Conservation (phyloP, 2,329 filamentous ascomycete species). For the Diaporthe aspalathi region DNA sequence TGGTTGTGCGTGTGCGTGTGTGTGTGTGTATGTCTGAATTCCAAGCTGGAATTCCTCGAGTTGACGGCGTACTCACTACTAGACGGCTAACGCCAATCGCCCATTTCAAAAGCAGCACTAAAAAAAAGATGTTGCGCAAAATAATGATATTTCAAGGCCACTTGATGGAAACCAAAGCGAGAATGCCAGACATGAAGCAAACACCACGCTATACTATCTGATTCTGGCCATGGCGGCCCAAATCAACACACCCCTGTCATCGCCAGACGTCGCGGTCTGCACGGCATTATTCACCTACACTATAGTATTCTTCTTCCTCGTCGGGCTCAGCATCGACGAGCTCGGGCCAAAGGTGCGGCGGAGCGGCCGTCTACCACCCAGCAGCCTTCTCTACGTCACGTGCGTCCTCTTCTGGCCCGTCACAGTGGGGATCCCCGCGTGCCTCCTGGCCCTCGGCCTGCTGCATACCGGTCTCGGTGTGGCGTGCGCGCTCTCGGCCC, state of each 20-base stretch:
- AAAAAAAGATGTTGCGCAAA: neutral
- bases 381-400: slow-evolving; percentile 6
- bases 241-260: neutral
- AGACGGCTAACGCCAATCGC: neutral
- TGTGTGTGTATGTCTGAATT: too few relatives aligned
- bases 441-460: neutral
- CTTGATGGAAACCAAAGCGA: neutral
- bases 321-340: neutral
- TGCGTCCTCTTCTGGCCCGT: neutral
- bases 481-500: neutral
- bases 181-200: neutral
- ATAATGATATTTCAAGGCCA: neutral
- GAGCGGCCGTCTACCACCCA: neutral
- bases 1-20: too few relatives aligned
- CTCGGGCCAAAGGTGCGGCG: neutral
- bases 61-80: too few relatives aligned
- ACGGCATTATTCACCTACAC: neutral
- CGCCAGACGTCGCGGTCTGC: neutral
- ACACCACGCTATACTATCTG: neutral
- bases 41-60: too few relatives aligned
- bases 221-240: neutral
- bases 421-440: neutral
- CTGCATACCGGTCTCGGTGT: neutral
- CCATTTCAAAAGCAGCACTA: neutral
- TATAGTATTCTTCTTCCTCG: neutral